Percentiles rank a stretch among this genome's conserved stretches.
Evolutionary conservation across 495 filamentous ascomycete genomes (phyloP).

Genomic region (Coniosporium apollinis): DNA sequence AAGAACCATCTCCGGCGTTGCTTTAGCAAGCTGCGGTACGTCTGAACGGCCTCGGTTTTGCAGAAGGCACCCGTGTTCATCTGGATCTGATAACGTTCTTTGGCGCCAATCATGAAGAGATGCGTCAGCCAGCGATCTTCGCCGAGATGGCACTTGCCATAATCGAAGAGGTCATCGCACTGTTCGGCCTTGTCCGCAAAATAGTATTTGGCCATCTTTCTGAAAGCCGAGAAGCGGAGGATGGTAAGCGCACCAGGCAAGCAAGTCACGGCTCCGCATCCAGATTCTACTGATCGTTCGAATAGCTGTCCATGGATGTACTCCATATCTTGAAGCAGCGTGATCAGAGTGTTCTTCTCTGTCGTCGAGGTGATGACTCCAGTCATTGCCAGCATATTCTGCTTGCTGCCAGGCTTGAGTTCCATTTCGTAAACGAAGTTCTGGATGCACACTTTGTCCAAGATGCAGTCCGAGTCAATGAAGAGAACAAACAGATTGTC

Average conservation of each 20-base stretch:
- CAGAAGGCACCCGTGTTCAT: conserved; percentile 96
- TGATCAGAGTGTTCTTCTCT: conserved; percentile 73
- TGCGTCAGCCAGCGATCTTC: conserved; percentile 97
- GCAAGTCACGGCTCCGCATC: conserved; percentile 88
- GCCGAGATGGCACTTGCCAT: conserved; percentile 84
- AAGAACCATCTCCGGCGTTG: conserved; percentile 95
- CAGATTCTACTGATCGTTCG: conserved; percentile 90
- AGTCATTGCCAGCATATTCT: conserved; percentile 96
- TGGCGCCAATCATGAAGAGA: conserved; percentile 96
- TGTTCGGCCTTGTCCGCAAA: conserved; percentile 96
- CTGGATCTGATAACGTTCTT: conserved; percentile 85
- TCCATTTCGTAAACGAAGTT: conserved; percentile 99
- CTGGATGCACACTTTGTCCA: conserved; percentile 83
- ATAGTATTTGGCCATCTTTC: conserved; percentile 96
- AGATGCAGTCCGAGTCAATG: conserved; percentile 96
- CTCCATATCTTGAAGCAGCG: conserved; percentile 92
- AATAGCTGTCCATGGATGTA: conserved; percentile 97
- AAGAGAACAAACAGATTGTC: conserved; percentile 93
- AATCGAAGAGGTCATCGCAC: conserved; percentile 93
- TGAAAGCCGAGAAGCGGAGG: conserved; percentile 87
- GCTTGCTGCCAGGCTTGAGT: conserved; percentile 79
- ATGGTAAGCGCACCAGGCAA: conserved; percentile 90
- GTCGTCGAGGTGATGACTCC: conserved; percentile 95
- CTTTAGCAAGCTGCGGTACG: conserved; percentile 72
- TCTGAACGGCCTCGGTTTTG: conserved; percentile 95